Conservation (phyloP, 805 yeast species). For the Metschnikowia baotianmanensis region DNA sequence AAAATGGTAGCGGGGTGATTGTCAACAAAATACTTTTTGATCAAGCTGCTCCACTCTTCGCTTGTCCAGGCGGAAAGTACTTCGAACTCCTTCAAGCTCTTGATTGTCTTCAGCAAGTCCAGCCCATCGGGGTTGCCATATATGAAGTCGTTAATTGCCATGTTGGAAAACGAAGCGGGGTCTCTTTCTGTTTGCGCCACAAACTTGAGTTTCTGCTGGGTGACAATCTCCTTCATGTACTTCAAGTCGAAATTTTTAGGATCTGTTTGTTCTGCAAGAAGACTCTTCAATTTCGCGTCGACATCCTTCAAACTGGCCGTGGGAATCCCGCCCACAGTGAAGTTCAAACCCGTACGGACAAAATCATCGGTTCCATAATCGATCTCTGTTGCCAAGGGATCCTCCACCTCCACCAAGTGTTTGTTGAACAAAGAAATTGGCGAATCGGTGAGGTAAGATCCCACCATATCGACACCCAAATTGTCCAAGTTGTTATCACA, state of each 20-base stretch:
- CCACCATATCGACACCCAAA: constrained; percentile 69
- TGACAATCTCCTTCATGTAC: constrained; percentile 66
- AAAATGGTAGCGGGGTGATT: constrained; percentile 64
- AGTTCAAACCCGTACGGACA: constrained; percentile 54
- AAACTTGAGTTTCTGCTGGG: constrained; percentile 60
- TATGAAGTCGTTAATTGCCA: constrained; percentile 74
- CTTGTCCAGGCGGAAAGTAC: constrained; percentile 56
- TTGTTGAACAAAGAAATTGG: constrained; percentile 74
- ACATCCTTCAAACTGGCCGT: constrained; percentile 56
- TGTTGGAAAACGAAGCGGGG: constrained; percentile 56
- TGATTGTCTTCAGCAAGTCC: constrained; percentile 54
- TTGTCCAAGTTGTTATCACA: constrained; percentile 49
- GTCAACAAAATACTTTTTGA: constrained; percentile 52
- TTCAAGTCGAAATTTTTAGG: constrained; percentile 54
- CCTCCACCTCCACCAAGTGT: constrained; percentile 72
- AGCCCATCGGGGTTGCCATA: constrained; percentile 69
- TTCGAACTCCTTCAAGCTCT: constrained; percentile 59
- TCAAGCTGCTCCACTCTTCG: constrained; percentile 63
- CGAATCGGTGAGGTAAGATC: constrained; percentile 72
- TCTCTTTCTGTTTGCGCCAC: constrained; percentile 61
- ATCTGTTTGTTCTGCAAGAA: constrained; percentile 52
- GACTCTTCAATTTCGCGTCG: constrained; percentile 46
- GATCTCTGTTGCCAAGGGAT: constrained; percentile 75
- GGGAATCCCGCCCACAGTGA: constrained; percentile 73
- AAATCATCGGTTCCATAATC: constrained; percentile 75